Evolutionary conservation across 2,329 filamentous ascomycete species (phyloP).

Genomic region (Trichoderma asperellum): DNA sequence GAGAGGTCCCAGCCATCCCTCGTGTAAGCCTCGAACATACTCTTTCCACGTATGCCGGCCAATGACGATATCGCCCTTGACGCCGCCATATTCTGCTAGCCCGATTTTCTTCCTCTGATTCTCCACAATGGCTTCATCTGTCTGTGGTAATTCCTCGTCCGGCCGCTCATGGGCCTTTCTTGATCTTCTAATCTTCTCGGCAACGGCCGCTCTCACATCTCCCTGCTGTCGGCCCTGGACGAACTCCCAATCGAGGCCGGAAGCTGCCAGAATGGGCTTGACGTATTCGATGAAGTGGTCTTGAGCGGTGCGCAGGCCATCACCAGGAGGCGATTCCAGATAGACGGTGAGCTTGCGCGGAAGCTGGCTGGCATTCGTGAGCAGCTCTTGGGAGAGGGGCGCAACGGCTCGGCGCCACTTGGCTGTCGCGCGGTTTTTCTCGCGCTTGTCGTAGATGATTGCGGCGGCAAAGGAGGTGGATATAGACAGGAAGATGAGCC

Average conservation of each 20-base stretch:
- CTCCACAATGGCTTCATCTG: constrained; percentile 60
- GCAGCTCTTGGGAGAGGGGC: constrained; percentile 76
- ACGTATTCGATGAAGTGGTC: constrained; percentile 96
- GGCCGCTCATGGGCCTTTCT: constrained; percentile 62
- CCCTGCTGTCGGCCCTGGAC: constrained; percentile 90
- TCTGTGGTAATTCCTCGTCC: constrained; percentile 53
- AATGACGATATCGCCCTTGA: constrained; percentile 83
- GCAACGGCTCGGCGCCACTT: constrained; percentile 88
- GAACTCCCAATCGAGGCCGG: constrained; percentile 93
- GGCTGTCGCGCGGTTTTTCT: constrained; percentile 82
- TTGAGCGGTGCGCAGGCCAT: constrained; percentile 80
- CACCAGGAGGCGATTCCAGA: constrained; percentile 82
- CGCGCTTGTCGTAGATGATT: constrained; percentile 87
- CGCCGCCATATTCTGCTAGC: constrained; percentile 71
- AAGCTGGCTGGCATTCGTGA: constrained; percentile 70
- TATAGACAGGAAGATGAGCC: constrained; percentile 91
- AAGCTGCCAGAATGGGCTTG: constrained; percentile 87
- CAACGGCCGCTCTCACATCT: constrained; percentile 85
- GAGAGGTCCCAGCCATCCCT: constrained; percentile 92
- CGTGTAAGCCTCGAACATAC: constrained; percentile 89
- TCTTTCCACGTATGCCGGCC: constrained; percentile 97
- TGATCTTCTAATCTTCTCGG: constrained; percentile 79
- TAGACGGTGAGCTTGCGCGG: constrained; percentile 86
- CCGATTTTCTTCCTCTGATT: constrained; percentile 67
- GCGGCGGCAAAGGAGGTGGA: constrained; percentile 77